These are phyloP conservation scores for Coniochaeta ligniaria DNA, from an alignment of 2,329 filamentous ascomycete species.

Conservation along the genomic window DNA sequence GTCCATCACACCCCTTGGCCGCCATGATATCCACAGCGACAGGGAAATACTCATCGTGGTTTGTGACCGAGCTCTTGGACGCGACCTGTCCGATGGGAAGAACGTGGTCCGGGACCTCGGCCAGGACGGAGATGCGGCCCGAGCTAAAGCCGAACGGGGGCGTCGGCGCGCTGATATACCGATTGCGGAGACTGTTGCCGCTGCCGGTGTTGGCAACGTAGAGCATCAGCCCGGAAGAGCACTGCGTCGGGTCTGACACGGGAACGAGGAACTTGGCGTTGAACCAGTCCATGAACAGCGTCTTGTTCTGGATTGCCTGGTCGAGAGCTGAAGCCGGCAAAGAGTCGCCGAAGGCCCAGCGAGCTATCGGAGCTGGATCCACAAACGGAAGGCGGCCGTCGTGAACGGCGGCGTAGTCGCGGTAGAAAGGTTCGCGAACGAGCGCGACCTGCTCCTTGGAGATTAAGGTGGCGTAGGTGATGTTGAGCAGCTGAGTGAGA, in stretches of 20 bases:
- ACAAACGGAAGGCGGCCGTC: slow-evolving; percentile 27
- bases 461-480: slow-evolving; percentile 28
- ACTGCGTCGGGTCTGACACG: slow-evolving; percentile 27
- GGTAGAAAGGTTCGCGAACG: slow-evolving; percentile 29
- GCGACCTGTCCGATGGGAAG: slow-evolving; percentile 33
- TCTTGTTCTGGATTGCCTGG: slow-evolving; percentile 40
- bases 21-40: slow-evolving; percentile 52
- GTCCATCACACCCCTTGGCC: slow-evolving; percentile 52
- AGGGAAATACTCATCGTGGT: slow-evolving; percentile 42
- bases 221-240: slow-evolving; percentile 40
- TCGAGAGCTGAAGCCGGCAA: slow-evolving; percentile 16
- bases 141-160: slow-evolving; percentile 38
- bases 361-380: slow-evolving; percentile 24
- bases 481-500: slow-evolving; percentile 18
- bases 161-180: slow-evolving; percentile 29
- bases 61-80: slow-evolving; percentile 27
- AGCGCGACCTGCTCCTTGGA: slow-evolving; percentile 27
- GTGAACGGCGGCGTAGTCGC: slow-evolving; percentile 27
- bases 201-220: slow-evolving; percentile 29
- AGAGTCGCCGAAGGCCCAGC: slow-evolving; percentile 27
- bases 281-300: slow-evolving; percentile 38
- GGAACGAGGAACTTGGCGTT: slow-evolving; percentile 33
- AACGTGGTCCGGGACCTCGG: slow-evolving; percentile 31
- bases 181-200: slow-evolving; percentile 21
- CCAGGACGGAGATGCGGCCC: slow-evolving; percentile 24